Evolutionary conservation across 106 monocot genomes (phyloP).

Genomic region (Dendrobium chrysotoxum): DNA sequence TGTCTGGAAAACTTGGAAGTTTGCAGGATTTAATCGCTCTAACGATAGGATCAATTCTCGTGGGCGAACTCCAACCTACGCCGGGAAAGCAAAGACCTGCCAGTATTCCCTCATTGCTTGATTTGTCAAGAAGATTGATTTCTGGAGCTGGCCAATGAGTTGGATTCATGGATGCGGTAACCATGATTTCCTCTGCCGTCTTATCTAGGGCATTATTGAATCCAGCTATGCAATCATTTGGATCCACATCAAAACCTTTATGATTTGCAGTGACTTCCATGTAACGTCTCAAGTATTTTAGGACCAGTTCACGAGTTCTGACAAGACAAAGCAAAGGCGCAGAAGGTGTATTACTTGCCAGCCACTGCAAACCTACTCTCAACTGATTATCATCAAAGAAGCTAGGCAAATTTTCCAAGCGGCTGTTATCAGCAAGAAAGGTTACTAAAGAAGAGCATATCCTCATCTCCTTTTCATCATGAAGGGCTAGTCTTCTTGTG

Average conservation of each 20-base stretch:
- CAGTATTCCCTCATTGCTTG: constrained; percentile 23
- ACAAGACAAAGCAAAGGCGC: constrained; percentile 42
- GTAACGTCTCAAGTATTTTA: constrained; percentile 32
- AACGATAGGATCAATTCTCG: constrained; percentile 34
- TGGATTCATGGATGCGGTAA: constrained; percentile 43
- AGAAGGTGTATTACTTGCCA: constrained; percentile 52
- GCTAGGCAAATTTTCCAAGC: constrained; percentile 6
- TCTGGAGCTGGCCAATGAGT: constrained; percentile 82
- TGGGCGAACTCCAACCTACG: constrained; percentile 43
- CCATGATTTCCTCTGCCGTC: constrained; percentile 35
- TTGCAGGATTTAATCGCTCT: constrained; percentile 44
- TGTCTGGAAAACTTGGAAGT: constrained; percentile 43
- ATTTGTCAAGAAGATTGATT: constrained; percentile 41
- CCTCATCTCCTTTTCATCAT: constrained; percentile 30
- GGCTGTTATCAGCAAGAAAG: constrained; percentile 22
- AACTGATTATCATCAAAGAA: constrained; percentile 67
- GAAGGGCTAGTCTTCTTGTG: constrained; percentile 43
- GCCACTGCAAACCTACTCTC: constrained; percentile 64
- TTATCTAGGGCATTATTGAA: constrained; percentile 65
- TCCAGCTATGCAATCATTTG: constrained; percentile 45
- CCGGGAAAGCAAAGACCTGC: constrained; percentile 42
- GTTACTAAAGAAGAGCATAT: constrained; percentile 37
- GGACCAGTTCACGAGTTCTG: constrained; percentile 43
- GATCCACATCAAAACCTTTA: constrained; percentile 22
- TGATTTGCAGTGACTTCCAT: constrained; percentile 21